These are phyloP conservation scores for Cucumis cinereus DNA, from an alignment of 306 rosid genomes.

Conservation along the genomic window DNA sequence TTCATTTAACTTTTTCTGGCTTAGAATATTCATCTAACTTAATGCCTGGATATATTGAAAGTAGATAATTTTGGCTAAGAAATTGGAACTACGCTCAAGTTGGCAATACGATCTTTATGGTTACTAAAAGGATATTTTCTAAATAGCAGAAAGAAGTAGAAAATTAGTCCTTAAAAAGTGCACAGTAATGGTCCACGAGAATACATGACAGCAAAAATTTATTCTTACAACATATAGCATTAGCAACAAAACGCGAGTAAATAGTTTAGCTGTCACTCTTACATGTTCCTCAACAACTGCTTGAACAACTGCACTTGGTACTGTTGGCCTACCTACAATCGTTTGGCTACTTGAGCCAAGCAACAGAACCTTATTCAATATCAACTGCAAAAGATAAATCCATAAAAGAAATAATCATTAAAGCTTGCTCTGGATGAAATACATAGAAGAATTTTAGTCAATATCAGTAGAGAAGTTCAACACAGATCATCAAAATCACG, in stretches of 20 bases:
- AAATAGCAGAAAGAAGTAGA: background rate
- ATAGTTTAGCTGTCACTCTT: conserved; percentile 19
- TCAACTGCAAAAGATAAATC: conserved; percentile 44
- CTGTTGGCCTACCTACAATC: conserved; percentile 69
- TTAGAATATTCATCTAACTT: background rate
- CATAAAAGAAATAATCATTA: background rate
- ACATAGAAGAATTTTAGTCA: background rate
- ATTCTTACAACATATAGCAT: background rate
- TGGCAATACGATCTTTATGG: background rate
- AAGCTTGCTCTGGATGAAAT: conserved; percentile 3
- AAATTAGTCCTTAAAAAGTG: background rate
- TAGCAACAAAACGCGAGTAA: background rate
- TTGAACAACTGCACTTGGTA: conserved; percentile 70
- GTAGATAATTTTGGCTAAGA: background rate
- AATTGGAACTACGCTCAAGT: background rate
- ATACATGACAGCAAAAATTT: background rate
- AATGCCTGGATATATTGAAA: background rate
- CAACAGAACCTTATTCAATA: conserved; percentile 65
- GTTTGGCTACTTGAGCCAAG: conserved; percentile 74
- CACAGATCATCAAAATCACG: background rate
- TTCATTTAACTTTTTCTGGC: background rate
- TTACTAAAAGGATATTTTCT: background rate
- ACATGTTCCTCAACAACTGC: conserved; percentile 97
- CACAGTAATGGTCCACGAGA: background rate
- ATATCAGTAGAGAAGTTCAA: background rate